A percentile compares a stretch with the other conserved stretches of the same genome.
phyloP scores from a whole-genome alignment of 495 filamentous ascomycete genomes.

The Aspergillus funiculosus region DNA sequence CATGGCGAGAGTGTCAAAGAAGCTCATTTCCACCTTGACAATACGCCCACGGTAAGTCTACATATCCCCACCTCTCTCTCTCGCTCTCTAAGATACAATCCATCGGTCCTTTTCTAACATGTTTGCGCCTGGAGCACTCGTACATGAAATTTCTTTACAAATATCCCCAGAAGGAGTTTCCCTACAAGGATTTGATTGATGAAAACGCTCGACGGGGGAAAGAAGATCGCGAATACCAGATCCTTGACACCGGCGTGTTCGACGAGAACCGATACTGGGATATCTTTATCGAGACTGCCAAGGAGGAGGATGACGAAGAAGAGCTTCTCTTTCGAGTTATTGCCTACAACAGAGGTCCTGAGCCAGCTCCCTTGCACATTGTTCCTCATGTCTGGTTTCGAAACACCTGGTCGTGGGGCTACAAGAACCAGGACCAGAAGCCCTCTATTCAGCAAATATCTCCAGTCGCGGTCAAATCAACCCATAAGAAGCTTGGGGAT shows the following conservation, averaged over 20 bases:
- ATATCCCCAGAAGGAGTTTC: slow-evolving; percentile 86
- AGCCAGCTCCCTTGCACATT: slow-evolving; percentile 85
- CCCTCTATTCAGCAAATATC: slow-evolving; percentile 61
- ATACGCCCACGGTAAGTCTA: slow-evolving; percentile 59
- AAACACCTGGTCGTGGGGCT: slow-evolving; percentile 93
- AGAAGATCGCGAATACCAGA: slow-evolving; percentile 79
- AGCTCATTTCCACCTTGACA: slow-evolving; percentile 92
- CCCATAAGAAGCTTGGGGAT: slow-evolving; percentile 71
- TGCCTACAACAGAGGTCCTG: slow-evolving; percentile 90
- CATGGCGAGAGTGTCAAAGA: slow-evolving; percentile 97
- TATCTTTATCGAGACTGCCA: slow-evolving; percentile 93
- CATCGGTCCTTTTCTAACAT: slow-evolving; percentile 13
- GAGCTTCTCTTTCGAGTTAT: slow-evolving; percentile 92
- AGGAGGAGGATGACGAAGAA: slow-evolving; percentile 81
- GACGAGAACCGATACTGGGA: slow-evolving; percentile 94
- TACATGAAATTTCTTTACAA: slow-evolving; percentile 99
- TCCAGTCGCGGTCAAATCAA: slow-evolving; percentile 63
- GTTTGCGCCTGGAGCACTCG: slow-evolving; percentile 61
- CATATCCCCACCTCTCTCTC: too few species aligned
- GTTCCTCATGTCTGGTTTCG: slow-evolving; percentile 94
- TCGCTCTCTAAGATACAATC: too few species aligned
- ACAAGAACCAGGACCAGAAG: slow-evolving; percentile 64
- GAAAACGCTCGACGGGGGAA: slow-evolving; percentile 74
- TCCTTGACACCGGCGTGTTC: slow-evolving; percentile 87
- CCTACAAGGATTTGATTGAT: slow-evolving; percentile 78